Base-by-base conservation (phyloP, 2,329 filamentous ascomycete genomes). In the Venturia asperata region DNA sequence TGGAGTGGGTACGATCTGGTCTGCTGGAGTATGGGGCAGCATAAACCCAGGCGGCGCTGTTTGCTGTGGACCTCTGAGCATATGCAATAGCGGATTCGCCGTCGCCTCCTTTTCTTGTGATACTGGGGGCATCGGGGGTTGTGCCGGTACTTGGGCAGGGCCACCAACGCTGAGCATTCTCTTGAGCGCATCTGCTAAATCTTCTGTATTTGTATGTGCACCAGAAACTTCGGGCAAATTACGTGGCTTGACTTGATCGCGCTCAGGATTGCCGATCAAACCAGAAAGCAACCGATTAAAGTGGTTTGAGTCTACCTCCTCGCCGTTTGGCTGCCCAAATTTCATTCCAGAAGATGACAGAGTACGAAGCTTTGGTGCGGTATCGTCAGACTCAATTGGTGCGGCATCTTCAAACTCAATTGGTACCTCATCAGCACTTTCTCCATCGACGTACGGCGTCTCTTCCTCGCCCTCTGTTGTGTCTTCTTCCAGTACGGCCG, bases 141-240 rank as follows among this genome's bases (percentile, higher is more conserved):
- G 69, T 68, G 19, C 71, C 68, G 19, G 75, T 70, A 68, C 81
- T 75, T 56, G 75, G 72, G 69, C 78, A 77, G n/a, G 17, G 13
- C 67, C 70, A 30, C 75, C 76, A 13, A 81, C 77, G 61, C 76
- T 80, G 56, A 82, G 70, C 27, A 82, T 68, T 52, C 76, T 78
- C 70, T 85, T 85, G 62, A 86, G 74, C 68, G 83, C 81, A 64
- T 74, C 75, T 1, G 81, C 79, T 19, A 78, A 77, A 70, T 83
- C 80, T 41, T 77, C 70, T 5, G 71, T 45, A 43, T 13, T 56
- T 49, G 58, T 34, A 13, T 45, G 27, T 19, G 60, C 27, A 11
- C 39, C 27, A 30, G 64, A 64, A 21, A 56, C 65, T 42, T 65
- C 61, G 41, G 61, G 34, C 21, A 47, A 30, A 37, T 49, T 61